Base-by-base conservation (phyloP, 306 rosid species). In the Hylodesmum podocarpum region DNA sequence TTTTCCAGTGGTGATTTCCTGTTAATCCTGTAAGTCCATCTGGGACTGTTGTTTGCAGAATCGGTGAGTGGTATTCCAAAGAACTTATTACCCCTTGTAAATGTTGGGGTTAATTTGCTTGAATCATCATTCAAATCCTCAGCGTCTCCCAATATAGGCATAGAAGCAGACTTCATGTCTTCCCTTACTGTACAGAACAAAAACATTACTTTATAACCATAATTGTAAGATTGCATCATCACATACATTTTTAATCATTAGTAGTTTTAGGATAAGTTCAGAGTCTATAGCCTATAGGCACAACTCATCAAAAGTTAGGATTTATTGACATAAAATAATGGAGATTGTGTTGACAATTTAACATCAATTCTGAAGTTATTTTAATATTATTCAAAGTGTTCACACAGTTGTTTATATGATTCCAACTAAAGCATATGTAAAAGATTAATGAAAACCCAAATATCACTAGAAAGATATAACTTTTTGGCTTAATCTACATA, bases 61-160 rank as follows among this genome's bases (percentile, higher is more conserved):
- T 90, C 96, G 46, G 97, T 67, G 5, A 95, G 83, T 29, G 98
- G 86, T 73, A 88, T 83, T 36, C 97, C 98, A 31, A 91, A 92
- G 77, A 96, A 91, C 78, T 80, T 89, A 61, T 84, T 90, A 29
- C 91, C 90, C 83, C 27, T 87, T 7, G 78, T 40, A 49, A 79
- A 81, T 11, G 66, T 77, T 0, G 96, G 89, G 28, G 96, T 91
- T 70, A 59, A 3, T 78, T 78, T 78, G 55, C 22, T 76, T 8
- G 82, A 29, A 41, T 87, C 92, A 14, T 90, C 90, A 51, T 66
- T 44, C 46, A 78, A 8, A 18, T 91, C 90, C 29, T 86, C 97
- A 4, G 63, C 77, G 49, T 85, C 91, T 57, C 83, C 16, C 80
- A 87, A 61, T 33, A 83, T 47, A 66, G 92, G 92, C 75, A 66